Conservation (phyloP, 2,329 filamentous ascomycete genomes). For the Graphilbum ipis-grandicollis region DNA sequence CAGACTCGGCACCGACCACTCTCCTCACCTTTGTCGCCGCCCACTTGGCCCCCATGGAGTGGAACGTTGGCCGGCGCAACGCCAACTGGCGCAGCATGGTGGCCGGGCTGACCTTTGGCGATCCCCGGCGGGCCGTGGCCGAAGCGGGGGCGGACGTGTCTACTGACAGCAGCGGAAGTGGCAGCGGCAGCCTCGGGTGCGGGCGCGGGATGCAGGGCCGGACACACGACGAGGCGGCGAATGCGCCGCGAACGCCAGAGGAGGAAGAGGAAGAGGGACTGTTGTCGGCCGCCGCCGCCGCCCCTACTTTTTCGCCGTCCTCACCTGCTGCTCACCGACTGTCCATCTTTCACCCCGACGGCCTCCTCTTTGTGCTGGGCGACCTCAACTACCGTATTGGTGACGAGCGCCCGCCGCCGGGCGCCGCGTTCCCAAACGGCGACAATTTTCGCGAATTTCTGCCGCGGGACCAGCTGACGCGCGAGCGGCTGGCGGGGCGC, state of each 20-base stretch:
- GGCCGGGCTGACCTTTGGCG: slow-evolving; percentile 58
- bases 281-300: no score
- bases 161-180: no score
- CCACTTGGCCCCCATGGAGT: slow-evolving; percentile 80
- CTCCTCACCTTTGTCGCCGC: slow-evolving; percentile 69
- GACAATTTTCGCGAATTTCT: slow-evolving; percentile 53
- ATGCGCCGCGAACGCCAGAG: slow-evolving; percentile 11
- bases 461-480: slow-evolving; percentile 58
- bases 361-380: slow-evolving; percentile 71
- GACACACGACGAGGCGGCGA: slow-evolving; percentile 9
- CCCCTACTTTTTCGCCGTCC: no score
- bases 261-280: slow-evolving; percentile 18
- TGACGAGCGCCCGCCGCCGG: slow-evolving; percentile 40
- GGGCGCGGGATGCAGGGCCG: slow-evolving; percentile 5
- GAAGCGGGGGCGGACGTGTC: background rate
- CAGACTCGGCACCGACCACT: slow-evolving; percentile 7
- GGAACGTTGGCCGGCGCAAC: slow-evolving; percentile 58
- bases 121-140: slow-evolving; percentile 22
- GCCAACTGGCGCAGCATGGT: slow-evolving; percentile 79
- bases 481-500: slow-evolving; percentile 49
- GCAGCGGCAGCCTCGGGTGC: background rate
- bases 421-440: slow-evolving; percentile 42
- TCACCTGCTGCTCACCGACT: no score
- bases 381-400: slow-evolving; percentile 92
- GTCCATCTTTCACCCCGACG: slow-evolving; percentile 57